These are phyloP conservation scores for Beauveria sp. DNA, from an alignment of 2,329 filamentous ascomycete species.

Conservation along the genomic window DNA sequence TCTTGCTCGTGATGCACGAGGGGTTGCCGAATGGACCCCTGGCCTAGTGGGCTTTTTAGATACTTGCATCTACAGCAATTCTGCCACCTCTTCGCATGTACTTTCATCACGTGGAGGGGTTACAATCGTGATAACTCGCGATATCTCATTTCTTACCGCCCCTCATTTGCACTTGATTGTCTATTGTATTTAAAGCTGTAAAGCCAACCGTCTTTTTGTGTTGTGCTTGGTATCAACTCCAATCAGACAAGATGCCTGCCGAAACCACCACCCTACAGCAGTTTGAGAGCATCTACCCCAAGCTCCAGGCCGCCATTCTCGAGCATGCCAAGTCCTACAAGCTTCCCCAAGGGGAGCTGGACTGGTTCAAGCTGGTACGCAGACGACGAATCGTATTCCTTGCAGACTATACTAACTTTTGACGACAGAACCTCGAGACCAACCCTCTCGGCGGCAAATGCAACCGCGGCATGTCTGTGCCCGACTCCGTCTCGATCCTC, in stretches of 20 bases:
- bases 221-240: neutral
- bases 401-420: neutral
- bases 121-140: neutral
- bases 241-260: conserved; percentile 24
- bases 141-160: conserved; percentile 8
- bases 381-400: neutral
- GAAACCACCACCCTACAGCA: conserved; percentile 72
- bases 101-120: conserved; percentile 8
- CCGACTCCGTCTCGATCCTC: conserved; percentile 80
- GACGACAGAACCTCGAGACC: conserved; percentile 63
- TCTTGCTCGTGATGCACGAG: neutral
- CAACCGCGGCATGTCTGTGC: conserved; percentile 96
- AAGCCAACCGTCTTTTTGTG: neutral
- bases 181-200: neutral
- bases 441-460: conserved; percentile 95
- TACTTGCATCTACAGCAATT: neutral
- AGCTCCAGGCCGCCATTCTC: conserved; percentile 74
- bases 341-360: conserved; percentile 68
- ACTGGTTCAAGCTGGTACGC: conserved; percentile 81
- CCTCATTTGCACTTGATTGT: neutral
- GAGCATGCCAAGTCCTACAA: conserved; percentile 75
- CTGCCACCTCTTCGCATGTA: neutral
- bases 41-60: neutral
- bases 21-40: neutral
- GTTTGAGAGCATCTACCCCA: conserved; percentile 86